Base-by-base conservation (phyloP, 2,329 filamentous ascomycete species). In the Phyllosticta citriasiana region DNA sequence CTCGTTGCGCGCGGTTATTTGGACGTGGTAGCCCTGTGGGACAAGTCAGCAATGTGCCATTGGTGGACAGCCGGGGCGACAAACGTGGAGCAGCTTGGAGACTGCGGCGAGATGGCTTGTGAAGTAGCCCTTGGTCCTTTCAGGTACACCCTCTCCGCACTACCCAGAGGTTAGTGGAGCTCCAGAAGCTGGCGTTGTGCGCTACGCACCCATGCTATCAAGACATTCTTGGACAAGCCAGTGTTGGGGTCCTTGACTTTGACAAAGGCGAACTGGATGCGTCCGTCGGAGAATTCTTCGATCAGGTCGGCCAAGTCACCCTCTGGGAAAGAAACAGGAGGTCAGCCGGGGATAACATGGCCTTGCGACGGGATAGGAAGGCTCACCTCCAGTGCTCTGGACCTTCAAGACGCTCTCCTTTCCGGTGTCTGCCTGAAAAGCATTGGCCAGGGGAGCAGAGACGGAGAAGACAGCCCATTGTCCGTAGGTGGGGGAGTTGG, bases 381-480 rank as follows among this genome's bases (percentile, higher is more conserved):
- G 55, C 27, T 60, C 75, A 93, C 90, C 89, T 79, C 92, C 93
- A 56, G 90, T 95, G 71, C 82, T 87, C 73, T 97, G 91, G 57
- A 99, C 93, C 77, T 97, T 97, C 67, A 99, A 79, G 1, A 97
- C 84, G 74, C 93, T 97, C 77, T 97, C 93, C 78, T 97, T 97
- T 66, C 85, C 87, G 62, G 84, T 82, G 72, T 94, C 89, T 65
- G 82, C 79, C 76, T 96, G 91, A 74, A 99, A 99, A 63, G 92
- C 92, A 78, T 88, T 97, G 72, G 91, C 83, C 51, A 99, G 84
- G 60, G 94, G 94, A 63, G 93, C 89, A 73, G 94, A 89, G 51
- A 99, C 94, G 7, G 89, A 89, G 78, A 95, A 96, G 64, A 99
- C 80, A 22, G 91, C 93, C 94, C 94, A 99, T 79, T 93, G 89